Conservation (phyloP, 345 rosid genomes). For the Citrus inodora region DNA sequence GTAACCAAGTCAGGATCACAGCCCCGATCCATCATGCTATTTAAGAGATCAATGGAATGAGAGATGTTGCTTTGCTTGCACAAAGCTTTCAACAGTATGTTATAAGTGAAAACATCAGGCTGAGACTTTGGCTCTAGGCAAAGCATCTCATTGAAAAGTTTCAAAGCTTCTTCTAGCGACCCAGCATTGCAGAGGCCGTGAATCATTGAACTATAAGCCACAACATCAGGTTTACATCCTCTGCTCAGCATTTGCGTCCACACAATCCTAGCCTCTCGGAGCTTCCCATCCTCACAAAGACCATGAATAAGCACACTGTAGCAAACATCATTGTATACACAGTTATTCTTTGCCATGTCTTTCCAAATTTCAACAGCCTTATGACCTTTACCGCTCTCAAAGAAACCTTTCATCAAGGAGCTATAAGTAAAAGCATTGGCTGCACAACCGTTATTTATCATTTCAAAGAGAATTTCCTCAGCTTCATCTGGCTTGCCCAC, state of each 20-base stretch:
- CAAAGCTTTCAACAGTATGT: constrained; percentile 74
- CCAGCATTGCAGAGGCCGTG: constrained; percentile 73
- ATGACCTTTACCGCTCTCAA: constrained; percentile 47
- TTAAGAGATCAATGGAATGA: constrained; percentile 76
- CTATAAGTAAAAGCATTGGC: constrained; percentile 87
- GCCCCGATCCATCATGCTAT: constrained; percentile 66
- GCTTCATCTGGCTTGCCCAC: constrained; percentile 76
- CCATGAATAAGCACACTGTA: constrained; percentile 80
- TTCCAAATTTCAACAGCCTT: constrained; percentile 78
- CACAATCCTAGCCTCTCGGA: constrained; percentile 58
- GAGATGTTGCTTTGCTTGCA: constrained; percentile 55
- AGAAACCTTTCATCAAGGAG: constrained; percentile 84
- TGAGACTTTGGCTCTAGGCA: constrained; percentile 61
- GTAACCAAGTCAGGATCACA: constrained; percentile 81
- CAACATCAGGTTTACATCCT: constrained; percentile 75
- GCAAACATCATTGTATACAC: constrained; percentile 46
- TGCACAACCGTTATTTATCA: constrained; percentile 52
- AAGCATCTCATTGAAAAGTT: constrained; percentile 85
- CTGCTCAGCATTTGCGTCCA: constrained; percentile 73
- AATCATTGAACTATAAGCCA: constrained; percentile 83
- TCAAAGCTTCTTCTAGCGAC: constrained; percentile 59
- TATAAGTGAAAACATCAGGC: constrained; percentile 87
- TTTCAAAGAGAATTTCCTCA: constrained; percentile 42
- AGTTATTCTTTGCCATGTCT: constrained; percentile 46
- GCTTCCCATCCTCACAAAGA: constrained; percentile 60